Conservation (phyloP, 306 rosid species). For the Quercus engelmannii region DNA sequence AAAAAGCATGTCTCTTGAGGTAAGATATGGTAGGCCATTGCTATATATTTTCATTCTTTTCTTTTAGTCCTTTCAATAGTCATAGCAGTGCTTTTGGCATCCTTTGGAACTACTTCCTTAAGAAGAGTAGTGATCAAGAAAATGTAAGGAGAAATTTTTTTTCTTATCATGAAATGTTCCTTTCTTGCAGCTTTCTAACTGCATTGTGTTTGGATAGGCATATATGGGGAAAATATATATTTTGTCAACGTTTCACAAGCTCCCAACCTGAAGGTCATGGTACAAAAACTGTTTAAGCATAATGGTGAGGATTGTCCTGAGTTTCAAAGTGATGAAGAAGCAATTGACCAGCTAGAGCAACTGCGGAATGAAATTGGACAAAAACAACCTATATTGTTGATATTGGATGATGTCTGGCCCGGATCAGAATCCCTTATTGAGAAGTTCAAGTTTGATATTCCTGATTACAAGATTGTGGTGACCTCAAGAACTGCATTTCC, state of each 20-base stretch:
- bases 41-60: too few relatives aligned
- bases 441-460: slow-evolving; percentile 2
- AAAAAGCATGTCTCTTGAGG: too few relatives aligned
- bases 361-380: neutral
- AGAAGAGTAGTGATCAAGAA: too few relatives aligned
- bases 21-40: too few relatives aligned
- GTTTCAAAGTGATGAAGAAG: slow-evolving; percentile 6
- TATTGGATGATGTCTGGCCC: slow-evolving; percentile 33
- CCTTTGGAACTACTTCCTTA: too few relatives aligned
- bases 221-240: slow-evolving; percentile 13
- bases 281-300: slow-evolving; percentile 12
- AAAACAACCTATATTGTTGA: slow-evolving; percentile 10
- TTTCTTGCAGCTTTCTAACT: too few relatives aligned
- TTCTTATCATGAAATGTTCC: neutral
- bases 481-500: slow-evolving; percentile 28
- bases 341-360: neutral
- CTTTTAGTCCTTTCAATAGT: too few relatives aligned
- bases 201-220: slow-evolving; percentile 9
- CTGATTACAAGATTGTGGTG: slow-evolving; percentile 35
- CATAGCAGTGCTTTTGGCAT: too few relatives aligned
- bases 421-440: slow-evolving; percentile 18
- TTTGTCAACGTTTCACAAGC: slow-evolving; percentile 11
- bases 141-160: too few relatives aligned
- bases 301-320: neutral
- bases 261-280: slow-evolving; percentile 15